Evolutionary conservation across 2,329 filamentous ascomycete species (phyloP).

Genomic region (Cytospora paraplurivora): DNA sequence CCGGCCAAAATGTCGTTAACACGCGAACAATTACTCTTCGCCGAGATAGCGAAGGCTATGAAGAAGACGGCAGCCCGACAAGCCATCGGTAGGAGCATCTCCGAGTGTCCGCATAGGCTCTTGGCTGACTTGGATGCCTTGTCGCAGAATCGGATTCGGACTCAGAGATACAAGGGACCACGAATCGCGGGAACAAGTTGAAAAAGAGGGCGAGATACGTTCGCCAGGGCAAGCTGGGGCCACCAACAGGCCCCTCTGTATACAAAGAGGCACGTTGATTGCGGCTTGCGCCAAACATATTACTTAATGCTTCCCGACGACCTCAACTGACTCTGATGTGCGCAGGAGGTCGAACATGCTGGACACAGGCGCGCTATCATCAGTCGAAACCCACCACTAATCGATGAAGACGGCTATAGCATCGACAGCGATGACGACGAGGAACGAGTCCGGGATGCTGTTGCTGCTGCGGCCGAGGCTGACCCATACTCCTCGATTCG

Average conservation of each 20-base stretch:
- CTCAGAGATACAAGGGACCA: slow-evolving; percentile 67
- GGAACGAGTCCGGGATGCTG: slow-evolving; percentile 61
- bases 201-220: slow-evolving; percentile 75
- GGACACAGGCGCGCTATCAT: slow-evolving; percentile 75
- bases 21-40: slow-evolving; percentile 61
- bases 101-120: slow-evolving; percentile 15
- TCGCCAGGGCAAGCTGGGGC: slow-evolving; percentile 68
- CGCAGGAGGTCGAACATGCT: slow-evolving; percentile 70
- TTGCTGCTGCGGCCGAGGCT: slow-evolving; percentile 64
- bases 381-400: slow-evolving; percentile 69
- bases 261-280: slow-evolving; percentile 66
- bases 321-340: slow-evolving; percentile 33
- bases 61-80: slow-evolving; percentile 68
- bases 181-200: slow-evolving; percentile 78
- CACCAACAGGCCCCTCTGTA: slow-evolving; percentile 64
- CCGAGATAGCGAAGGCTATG: slow-evolving; percentile 68
- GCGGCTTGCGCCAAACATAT: neutral
- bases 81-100: slow-evolving; percentile 55
- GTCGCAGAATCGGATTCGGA: slow-evolving; percentile 75
- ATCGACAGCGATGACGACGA: slow-evolving; percentile 73
- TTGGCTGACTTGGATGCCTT: slow-evolving; percentile 29
- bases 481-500: slow-evolving; percentile 75
- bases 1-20: slow-evolving; percentile 46
- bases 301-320: slow-evolving; percentile 6
- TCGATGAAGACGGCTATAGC: slow-evolving; percentile 79